Evolutionary conservation across 2,329 filamentous ascomycete genomes (phyloP), one percentile per base, ranked within the genome.

Genomic region (Dactylellina sp.): DNA sequence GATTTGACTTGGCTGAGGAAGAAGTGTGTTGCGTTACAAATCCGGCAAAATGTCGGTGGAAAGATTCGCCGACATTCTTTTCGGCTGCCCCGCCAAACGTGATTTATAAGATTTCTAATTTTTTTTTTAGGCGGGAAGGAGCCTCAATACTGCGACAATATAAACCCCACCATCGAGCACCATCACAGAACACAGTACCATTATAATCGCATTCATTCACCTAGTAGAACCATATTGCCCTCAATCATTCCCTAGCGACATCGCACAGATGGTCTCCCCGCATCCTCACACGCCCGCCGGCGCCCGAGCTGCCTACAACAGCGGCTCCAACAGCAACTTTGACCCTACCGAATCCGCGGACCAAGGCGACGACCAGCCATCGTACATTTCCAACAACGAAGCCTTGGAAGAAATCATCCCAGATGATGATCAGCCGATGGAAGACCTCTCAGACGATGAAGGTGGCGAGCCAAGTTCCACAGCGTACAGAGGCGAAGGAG

Each of bases 391-490:
- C 78, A 87, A 87, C 62, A 89, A 91, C 39, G 93, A 97, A 77
- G 89, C 88, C 1, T 89, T 87, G 25, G 92, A 96, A 82, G 89
- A 95, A 81, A 86, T 93, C 62, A 80, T 84, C 46, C 83, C 86
- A 35, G 89, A 88, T 72, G 89, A 86, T 56, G 91, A 96, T 80
- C 85, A 91, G 61, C 87, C 87, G 46, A 96, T 97, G 92, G 92
- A 94, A 79, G 91, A 88, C 2, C 87, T 87, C 71, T 88, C 89
- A 61, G 89, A 91, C 28, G 85, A 85, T 47, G 86, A 86, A 49
- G 85, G 82, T n/a, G 79, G 82, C 25, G 85, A 86, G 59, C 83
- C 84, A 37, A 83, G 84, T 20, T 52, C 44, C n/a, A 70, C 71
- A 22, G 71, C 71, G 1, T 74, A 74, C 40, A 46, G 70, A 18